A percentile compares a stretch with the other conserved stretches of the same genome.
Evolutionary conservation across 2,329 filamentous ascomycete genomes (phyloP).

Genomic region (Botrytis fabae): DNA sequence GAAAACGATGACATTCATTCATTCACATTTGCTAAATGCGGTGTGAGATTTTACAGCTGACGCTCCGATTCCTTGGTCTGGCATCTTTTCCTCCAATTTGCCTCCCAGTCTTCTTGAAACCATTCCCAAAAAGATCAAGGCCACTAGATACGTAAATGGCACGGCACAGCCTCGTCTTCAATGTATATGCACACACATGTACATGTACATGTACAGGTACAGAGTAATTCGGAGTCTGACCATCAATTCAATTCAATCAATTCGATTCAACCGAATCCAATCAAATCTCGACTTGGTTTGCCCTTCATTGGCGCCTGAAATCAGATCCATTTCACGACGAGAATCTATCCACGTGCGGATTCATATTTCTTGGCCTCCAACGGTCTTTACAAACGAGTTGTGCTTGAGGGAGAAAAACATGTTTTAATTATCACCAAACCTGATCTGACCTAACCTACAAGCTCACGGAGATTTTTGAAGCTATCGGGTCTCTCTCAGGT

Average conservation of each 20-base stretch:
- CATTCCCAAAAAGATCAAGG: background rate
- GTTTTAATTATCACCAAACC: background rate
- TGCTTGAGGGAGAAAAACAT: background rate
- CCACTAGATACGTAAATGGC: background rate
- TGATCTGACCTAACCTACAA: background rate
- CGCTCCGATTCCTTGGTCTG: background rate
- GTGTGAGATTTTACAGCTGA: slow-evolving; percentile 10
- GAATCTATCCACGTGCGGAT: slow-evolving; percentile 5
- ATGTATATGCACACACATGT: background rate
- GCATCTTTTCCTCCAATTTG: background rate
- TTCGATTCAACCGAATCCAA: background rate
- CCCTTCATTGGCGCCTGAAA: background rate
- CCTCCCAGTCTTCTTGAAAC: background rate
- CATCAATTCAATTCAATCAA: background rate
- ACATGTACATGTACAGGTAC: background rate
- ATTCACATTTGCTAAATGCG: background rate
- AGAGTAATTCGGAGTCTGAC: background rate
- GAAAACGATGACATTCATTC: background rate
- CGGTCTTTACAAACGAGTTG: background rate
- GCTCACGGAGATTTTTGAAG: background rate
- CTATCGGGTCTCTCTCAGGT: slow-evolving; percentile 7
- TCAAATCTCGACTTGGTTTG: background rate
- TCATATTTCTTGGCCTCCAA: slow-evolving; percentile 8
- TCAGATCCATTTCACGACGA: background rate
- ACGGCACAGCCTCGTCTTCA: slow-evolving; percentile 2